Evolutionary conservation across 306 rosid species (phyloP), one percentile per base, ranked within the genome.

Genomic region (Sindora glabra): DNA sequence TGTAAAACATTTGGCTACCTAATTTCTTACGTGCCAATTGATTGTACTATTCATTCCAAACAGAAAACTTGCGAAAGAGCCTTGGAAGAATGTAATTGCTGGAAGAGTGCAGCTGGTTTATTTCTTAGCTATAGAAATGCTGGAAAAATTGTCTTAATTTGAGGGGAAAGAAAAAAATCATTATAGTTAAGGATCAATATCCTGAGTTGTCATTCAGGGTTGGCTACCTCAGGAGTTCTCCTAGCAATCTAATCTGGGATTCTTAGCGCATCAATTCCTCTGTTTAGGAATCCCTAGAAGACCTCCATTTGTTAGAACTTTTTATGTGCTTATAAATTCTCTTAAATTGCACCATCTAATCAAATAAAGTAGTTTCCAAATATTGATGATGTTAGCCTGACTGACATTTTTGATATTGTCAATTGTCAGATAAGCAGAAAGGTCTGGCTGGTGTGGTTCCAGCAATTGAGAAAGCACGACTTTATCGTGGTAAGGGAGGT

Each of bases 401-500:
- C 56, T 62, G 37, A 55, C 36, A 42, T 37, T 55, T 42, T 62
- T 51, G 19, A 33, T 50, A 48, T 36, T 78, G 73, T 65, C 60
- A 45, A 49, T 67, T 57, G n/a, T 24, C 81, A 92, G 99, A 86
- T 70, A 83, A 65, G 56, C 90, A 89, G 65, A 84, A 82, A 59
- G 70, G 34, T 71, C 77, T 89, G 73, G 86, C 95, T 62, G 85
- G 83, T 50, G 78, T 89, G 30, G 89, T 89, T 63, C 94, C 95
- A 49, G 83, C 87, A 29, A 89, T 89, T 41, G 95, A 83, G 81
- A 92, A 89, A 79, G 99, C 94, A 62, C 86, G 94, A 2, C 85
- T 89, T 65, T 92, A 89, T 77, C 89, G 96, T 62, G 96, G 99
- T 72, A 92, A 86, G 79, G 99, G 99, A 68, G 96, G 99, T 69